phyloP scores from a whole-genome alignment of 2,329 filamentous ascomycete species.

The Cladosporium sp. region DNA sequence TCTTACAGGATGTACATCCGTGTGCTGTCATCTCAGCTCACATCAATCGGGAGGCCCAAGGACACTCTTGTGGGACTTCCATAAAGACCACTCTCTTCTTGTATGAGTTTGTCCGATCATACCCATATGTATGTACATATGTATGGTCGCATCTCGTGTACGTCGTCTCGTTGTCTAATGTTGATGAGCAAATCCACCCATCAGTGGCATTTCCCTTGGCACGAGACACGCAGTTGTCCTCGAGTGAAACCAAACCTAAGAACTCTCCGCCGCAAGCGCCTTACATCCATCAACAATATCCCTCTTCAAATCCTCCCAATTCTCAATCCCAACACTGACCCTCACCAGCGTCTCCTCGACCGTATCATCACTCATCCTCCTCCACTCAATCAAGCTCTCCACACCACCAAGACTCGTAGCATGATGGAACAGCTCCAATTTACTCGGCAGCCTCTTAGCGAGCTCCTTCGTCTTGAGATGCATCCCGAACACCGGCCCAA shows the following conservation, averaged over 20 bases:
- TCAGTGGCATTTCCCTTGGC: too few relatives aligned
- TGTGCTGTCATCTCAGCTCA: too few relatives aligned
- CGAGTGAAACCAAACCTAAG: background rate
- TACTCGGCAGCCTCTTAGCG: conserved; percentile 70
- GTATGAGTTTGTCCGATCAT: too few relatives aligned
- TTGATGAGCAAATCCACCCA: too few relatives aligned
- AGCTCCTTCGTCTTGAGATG: conserved; percentile 56
- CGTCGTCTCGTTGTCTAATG: too few relatives aligned
- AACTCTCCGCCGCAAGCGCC: conserved; percentile 40
- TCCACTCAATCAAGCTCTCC: conserved; percentile 95
- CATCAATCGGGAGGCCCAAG: too few relatives aligned
- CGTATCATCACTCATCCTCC: conserved; percentile 74
- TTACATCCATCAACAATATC: conserved; percentile 25
- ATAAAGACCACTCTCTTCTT: too few relatives aligned
- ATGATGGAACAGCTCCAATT: conserved; percentile 81
- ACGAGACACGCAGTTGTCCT: too few relatives aligned
- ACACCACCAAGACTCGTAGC: conserved; percentile 91
- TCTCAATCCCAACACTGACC: conserved; percentile 83
- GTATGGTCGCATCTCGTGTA: too few relatives aligned
- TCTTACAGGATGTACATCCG: too few relatives aligned
- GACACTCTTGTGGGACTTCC: too few relatives aligned
- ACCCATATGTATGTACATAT: too few relatives aligned
- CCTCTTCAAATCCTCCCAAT: conserved; percentile 70
- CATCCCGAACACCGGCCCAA: conserved; percentile 81
- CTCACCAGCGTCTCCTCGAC: conserved; percentile 72